A percentile compares a stretch with the other conserved stretches of the same genome.
phyloP scores from a whole-genome alignment of 2,329 filamentous ascomycete species.

The Ceratocystis variospora region DNA sequence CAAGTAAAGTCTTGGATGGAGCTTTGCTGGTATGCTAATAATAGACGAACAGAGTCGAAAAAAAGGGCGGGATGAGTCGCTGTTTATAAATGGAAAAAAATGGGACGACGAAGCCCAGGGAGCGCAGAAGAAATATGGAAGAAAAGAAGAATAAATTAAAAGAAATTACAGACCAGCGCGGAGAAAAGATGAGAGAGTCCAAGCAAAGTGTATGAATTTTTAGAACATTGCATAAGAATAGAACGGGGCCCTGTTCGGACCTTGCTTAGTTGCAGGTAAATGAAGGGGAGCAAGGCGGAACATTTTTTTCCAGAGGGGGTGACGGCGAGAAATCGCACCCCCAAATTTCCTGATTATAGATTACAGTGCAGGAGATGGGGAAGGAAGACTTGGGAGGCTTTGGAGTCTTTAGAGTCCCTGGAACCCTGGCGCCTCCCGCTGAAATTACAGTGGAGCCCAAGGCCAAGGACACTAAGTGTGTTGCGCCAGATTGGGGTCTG shows the following conservation, averaged over 20 bases:
- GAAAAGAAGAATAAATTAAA: conserved; percentile 9
- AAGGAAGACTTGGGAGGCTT: background rate
- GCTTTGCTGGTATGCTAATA: conserved; percentile 1
- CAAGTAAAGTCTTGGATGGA: conserved; percentile 4
- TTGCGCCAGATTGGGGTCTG: background rate
- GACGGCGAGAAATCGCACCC: background rate
- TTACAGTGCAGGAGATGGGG: background rate
- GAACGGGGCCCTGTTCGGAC: background rate
- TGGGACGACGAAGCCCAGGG: background rate
- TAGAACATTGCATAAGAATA: conserved; percentile 7
- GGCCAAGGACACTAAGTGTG: background rate
- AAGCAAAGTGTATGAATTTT: conserved; percentile 7
- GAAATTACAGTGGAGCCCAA: conserved; percentile 5
- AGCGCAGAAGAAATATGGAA: background rate
- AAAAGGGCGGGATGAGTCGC: conserved; percentile 1
- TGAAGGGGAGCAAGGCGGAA: background rate
- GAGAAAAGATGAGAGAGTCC: background rate
- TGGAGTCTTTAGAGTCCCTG: background rate
- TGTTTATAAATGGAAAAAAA: conserved; percentile 3
- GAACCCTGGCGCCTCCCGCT: background rate
- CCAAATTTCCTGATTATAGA: background rate
- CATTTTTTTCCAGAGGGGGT: background rate
- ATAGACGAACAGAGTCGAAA: conserved; percentile 7
- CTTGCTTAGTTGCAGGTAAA: conserved; percentile 2
- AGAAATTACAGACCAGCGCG: background rate